Base-by-base conservation (phyloP, 176 grass and related monocot genomes). In the Rhynchospora breviuscula region DNA sequence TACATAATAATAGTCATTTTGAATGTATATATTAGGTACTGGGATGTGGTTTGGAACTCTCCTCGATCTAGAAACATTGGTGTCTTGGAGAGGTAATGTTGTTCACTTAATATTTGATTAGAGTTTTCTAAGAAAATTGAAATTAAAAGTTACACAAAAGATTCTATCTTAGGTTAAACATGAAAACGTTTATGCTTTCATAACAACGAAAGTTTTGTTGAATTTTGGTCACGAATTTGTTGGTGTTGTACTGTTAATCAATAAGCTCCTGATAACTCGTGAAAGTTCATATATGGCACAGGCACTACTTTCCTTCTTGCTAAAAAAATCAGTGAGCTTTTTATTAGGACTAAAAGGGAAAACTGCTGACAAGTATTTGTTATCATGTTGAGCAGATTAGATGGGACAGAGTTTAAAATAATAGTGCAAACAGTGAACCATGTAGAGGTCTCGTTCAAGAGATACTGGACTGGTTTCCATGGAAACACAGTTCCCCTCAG, bases 401-500 rank as follows among this genome's bases (percentile, higher is more conserved):
- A 88, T 0, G 26, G 85, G n/a, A 83, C 89, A 45, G 79, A 96
- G 14, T 91, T 95, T 78, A 83, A 26, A 3, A 61, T 87, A 15
- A 82, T 93, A 40, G 8, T 72, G 4, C 60, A 91, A 13, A 90
- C 45, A 31, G 67, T 81, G 58, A 52, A 86, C 2, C 85, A 93
- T 0, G 90, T 92, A 53, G 93, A 95, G 72, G 79, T 95, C 25
- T 95, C 93, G 8, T 95, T 95, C 85, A 85, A 6, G 44, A 95
- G 84, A 29, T 78, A 84, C 3, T 95, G 91, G 67, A 23, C 85
- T 84, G 70, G 87, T 2, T 91, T 89, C 2, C 14, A 13, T 11
- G 49, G 15, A 31, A 63, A 69, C 25, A 63, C n/a, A 17, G 82
- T 87, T 48, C 74, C 25, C 0, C 84, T 95, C 7, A 87, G 78